A percentile compares a stretch with the other conserved stretches of the same genome.
These are phyloP conservation scores for Nidula microcarpa DNA, from an alignment of 768 basidiomycete genomes.

Conservation along the genomic window DNA sequence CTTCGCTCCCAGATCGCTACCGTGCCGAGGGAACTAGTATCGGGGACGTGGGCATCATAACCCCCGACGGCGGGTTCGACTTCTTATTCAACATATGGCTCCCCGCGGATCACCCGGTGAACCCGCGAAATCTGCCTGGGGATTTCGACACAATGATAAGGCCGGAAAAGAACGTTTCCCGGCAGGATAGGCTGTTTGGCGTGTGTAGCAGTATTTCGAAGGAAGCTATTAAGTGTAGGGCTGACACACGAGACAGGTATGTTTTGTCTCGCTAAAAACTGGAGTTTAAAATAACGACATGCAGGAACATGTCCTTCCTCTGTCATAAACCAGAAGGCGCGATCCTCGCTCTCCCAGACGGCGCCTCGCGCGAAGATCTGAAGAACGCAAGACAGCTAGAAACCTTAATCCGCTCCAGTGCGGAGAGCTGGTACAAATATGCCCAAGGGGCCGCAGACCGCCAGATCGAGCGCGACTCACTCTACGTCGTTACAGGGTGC, in stretches of 20 bases:
- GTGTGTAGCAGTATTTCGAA: too few relatives aligned
- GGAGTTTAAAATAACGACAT: too few relatives aligned
- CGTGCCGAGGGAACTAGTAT: constrained; percentile 18
- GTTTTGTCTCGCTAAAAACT: too few relatives aligned
- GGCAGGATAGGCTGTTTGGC: too few relatives aligned
- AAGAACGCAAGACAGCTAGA: constrained; percentile 1
- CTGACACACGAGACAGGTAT: too few relatives aligned
- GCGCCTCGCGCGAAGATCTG: constrained; percentile 8
- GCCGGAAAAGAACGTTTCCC: neutral
- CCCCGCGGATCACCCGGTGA: constrained; percentile 16
- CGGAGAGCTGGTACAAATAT: constrained; percentile 12
- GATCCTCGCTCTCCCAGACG: constrained; percentile 10
- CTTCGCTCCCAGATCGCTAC: constrained; percentile 11
- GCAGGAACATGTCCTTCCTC: neutral
- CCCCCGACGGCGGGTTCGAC: constrained; percentile 23
- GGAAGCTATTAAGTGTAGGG: too few relatives aligned
- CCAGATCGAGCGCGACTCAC: constrained; percentile 5
- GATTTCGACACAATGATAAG: constrained; percentile 10
- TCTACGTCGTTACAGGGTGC: constrained; percentile 16
- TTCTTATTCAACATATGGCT: constrained; percentile 24
- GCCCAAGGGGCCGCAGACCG: constrained; percentile 4
- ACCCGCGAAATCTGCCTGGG: constrained; percentile 20
- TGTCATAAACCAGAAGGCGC: constrained; percentile 5
- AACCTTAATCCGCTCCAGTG: constrained; percentile 7
- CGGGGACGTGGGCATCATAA: constrained; percentile 28